Evolutionary conservation across 129 eudicot species (phyloP), one percentile per base, ranked within the genome.

Genomic region (Flaveria robusta): DNA sequence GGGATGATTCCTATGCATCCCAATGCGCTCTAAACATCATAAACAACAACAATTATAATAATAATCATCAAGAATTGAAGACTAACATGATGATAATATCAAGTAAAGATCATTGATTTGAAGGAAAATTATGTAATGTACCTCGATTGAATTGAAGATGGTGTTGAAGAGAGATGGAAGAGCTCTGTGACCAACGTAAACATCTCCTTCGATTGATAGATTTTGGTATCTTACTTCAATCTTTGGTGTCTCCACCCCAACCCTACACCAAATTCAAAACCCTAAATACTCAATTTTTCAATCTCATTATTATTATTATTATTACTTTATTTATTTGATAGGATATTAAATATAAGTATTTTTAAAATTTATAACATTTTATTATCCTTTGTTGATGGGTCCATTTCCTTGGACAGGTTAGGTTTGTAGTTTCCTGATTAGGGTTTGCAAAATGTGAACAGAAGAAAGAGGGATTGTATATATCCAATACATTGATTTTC

Each of bases 221-320:
- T 79, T 74, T 81, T 85, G 69, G 62, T 63, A 85, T 66, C 86
- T 60, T 20, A 85, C 79, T 78, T 85, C 89, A 46, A 85, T 60
- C 72, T 74, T 82, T 78, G 86, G 89, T 27, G 71, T 82, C 42
- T 85, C 86, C 51, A 85, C 66, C 54, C 81, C 86, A 18, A 73
- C 86, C 64, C 88, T 85, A 18, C 50, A 71, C 16, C 42, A 31
- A 67, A 14, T 34, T 34, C 39, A 34, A 34, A 34, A 34, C 39
- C 1, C 39, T 34, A 6, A 6, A 34, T 34, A 34, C 1, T 34
- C 0, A 4, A 4, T 34, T 34, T 34, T 34, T 5, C 39, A 34
- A 13, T 13, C 19, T 50, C 3, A 16, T 16, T 0, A 50, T 15
- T 50, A 50, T 50, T 16, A 13, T 14, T 50, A 50, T 1, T 43